phyloP scores from a whole-genome alignment of 192 early-diverging fungal species.

The Haplosporangium gracile region DNA sequence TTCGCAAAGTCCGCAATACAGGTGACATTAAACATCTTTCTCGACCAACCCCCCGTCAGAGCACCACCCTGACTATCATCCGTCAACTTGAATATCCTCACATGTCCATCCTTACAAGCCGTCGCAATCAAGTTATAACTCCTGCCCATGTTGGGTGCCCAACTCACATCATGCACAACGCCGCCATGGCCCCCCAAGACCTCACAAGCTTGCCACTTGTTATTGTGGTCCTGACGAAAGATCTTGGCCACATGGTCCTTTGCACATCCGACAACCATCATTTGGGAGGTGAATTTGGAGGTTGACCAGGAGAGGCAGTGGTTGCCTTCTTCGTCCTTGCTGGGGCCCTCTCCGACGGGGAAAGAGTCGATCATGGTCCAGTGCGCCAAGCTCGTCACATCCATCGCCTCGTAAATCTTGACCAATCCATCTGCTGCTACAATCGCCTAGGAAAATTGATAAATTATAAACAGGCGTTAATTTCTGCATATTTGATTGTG shows the following conservation, averaged over 20 bases:
- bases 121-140: conserved; percentile 89
- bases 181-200: conserved; percentile 71
- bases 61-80: conserved; percentile 55
- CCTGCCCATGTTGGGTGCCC: conserved; percentile 79
- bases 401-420: conserved; percentile 89
- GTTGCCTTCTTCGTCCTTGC: conserved; percentile 83
- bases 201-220: conserved; percentile 75
- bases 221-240: conserved; percentile 67
- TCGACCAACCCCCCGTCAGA: conserved; percentile 48
- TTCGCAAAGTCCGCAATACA: conserved; percentile 71
- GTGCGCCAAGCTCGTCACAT: conserved; percentile 78
- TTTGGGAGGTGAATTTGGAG: conserved; percentile 77
- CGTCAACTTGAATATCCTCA: conserved; percentile 82
- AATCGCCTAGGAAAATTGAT: conserved; percentile 64
- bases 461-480: background rate
- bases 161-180: conserved; percentile 76
- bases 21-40: conserved; percentile 65
- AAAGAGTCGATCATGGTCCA: conserved; percentile 85
- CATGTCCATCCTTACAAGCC: conserved; percentile 79
- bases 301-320: conserved; percentile 92
- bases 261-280: conserved; percentile 90
- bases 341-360: conserved; percentile 62
- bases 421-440: conserved; percentile 86
- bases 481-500: background rate
- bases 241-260: conserved; percentile 83